Evolutionary conservation across 75 land plant species (phyloP), one percentile per base, ranked within the genome.

Genomic region (Pinus taeda): DNA sequence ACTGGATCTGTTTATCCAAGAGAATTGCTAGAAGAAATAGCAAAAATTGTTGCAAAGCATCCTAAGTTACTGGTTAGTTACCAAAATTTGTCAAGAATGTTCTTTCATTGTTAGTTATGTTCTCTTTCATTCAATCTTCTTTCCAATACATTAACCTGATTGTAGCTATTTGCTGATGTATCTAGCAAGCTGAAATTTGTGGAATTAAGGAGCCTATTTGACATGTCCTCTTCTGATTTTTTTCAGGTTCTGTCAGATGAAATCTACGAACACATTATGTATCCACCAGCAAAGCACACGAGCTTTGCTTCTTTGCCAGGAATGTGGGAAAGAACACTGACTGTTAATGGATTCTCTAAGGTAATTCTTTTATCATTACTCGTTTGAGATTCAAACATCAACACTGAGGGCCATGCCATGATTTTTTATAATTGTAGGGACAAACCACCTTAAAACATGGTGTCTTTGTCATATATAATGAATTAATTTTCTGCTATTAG

Each of bases 291-390:
- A 42, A 88, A 77, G 73, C 98, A 95, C 65, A 91, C 89, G 59
- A 91, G 98, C 81, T 95, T 97, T 91, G 99, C 99, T 78, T 86
- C 99, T 63, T 87, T 97, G 83, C 98, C 99, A 26, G 98, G 98
- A 53, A 97, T 97, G 99, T 93, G 89, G 88, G 94, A 95, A 29
- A 87, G 98, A 77, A 97, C 99, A 33, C 76, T 97, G 13, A 93
- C 96, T 29, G 90, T 97, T 21, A 97, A 97, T 88, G 99, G 99
- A 20, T 97, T 97, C 79, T 97, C 99, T 26, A 97, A 97, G 95
- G 99, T 93, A 75, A 64, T 58, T 56, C 17, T 4, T 39, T 67
- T 69, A 42, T 69, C 49, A 69, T 39, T 3, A 9, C 3, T 42
- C 0, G 37, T 69, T 42, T 69, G 33, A 42, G 49, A 42, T 39